phyloP scores from a whole-genome alignment of 768 basidiomycete species.

The Lactifluus hygrophoroides region DNA sequence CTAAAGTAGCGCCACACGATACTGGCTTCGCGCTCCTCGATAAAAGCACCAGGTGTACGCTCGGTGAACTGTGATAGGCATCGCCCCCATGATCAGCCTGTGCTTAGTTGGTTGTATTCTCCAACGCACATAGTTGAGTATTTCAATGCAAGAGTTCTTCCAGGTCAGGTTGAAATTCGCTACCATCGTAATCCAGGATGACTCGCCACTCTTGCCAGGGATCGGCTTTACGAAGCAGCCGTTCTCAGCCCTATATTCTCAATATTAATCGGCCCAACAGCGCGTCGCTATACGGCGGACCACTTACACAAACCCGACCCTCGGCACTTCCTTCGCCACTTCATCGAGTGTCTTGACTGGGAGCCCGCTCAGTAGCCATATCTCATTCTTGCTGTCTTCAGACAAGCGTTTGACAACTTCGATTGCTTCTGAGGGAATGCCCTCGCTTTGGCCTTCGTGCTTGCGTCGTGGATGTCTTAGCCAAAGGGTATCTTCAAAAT shows the following conservation, averaged over 20 bases:
- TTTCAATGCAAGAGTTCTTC: slow-evolving; percentile 76
- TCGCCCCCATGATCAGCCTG: background rate
- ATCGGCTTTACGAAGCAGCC: slow-evolving; percentile 74
- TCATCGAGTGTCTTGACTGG: slow-evolving; percentile 56
- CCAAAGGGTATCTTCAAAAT: slow-evolving; percentile 81
- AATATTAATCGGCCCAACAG: background rate
- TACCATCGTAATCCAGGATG: slow-evolving; percentile 75
- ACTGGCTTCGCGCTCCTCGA: slow-evolving; percentile 77
- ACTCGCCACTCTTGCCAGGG: slow-evolving; percentile 24
- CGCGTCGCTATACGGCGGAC: background rate
- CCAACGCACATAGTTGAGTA: slow-evolving; percentile 66
- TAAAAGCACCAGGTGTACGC: slow-evolving; percentile 77
- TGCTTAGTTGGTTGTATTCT: background rate
- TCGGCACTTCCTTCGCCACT: slow-evolving; percentile 51
- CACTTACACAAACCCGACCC: slow-evolving; percentile 68
- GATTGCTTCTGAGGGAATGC: slow-evolving; percentile 31
- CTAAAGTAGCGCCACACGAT: slow-evolving; percentile 85
- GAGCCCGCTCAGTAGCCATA: slow-evolving; percentile 77
- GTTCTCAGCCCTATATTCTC: slow-evolving; percentile 61
- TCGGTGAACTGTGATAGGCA: slow-evolving; percentile 61
- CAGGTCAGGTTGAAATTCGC: slow-evolving; percentile 69
- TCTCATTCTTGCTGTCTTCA: slow-evolving; percentile 60
- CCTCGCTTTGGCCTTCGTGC: slow-evolving; percentile 2
- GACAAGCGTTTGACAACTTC: slow-evolving; percentile 47
- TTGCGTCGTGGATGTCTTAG: slow-evolving; percentile 40